Conservation (phyloP, 345 rosid species). For the Camelina laxa region DNA sequence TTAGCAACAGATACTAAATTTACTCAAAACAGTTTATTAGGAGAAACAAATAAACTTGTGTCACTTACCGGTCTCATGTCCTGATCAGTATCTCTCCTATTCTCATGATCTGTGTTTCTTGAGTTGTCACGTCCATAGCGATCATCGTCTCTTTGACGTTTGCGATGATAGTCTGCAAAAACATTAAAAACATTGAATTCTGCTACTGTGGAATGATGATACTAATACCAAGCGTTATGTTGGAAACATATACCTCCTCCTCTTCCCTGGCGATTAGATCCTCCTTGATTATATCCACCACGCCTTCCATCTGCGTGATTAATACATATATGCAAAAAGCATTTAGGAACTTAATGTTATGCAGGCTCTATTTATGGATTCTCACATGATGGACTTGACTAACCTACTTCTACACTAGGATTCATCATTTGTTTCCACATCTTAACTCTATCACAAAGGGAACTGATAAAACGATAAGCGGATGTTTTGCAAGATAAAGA, state of each 20-base stretch:
- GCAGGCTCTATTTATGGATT: background rate
- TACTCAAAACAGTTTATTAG: background rate
- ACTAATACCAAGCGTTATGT: constrained; percentile 6
- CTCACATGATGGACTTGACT: background rate
- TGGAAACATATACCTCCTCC: constrained; percentile 51
- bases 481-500: background rate
- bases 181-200: background rate
- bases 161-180: constrained; percentile 69
- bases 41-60: background rate
- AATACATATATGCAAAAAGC: constrained; percentile 12
- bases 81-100: constrained; percentile 38
- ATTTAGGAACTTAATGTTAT: constrained; percentile 18
- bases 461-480: background rate
- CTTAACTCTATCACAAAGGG: constrained; percentile 9
- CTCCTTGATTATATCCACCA: constrained; percentile 69
- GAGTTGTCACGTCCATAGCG: constrained; percentile 63
- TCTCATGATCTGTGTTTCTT: constrained; percentile 65
- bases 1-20: background rate
- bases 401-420: background rate
- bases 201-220: background rate
- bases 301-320: constrained; percentile 74
- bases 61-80: constrained; percentile 46
- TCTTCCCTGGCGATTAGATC: constrained; percentile 69
- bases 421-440: background rate
- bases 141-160: constrained; percentile 88